A percentile compares a stretch with the other conserved stretches of the same genome.
phyloP scores from a whole-genome alignment of 1,284 basidiomycete genomes.

The Microbotryum scabiosae region DNA sequence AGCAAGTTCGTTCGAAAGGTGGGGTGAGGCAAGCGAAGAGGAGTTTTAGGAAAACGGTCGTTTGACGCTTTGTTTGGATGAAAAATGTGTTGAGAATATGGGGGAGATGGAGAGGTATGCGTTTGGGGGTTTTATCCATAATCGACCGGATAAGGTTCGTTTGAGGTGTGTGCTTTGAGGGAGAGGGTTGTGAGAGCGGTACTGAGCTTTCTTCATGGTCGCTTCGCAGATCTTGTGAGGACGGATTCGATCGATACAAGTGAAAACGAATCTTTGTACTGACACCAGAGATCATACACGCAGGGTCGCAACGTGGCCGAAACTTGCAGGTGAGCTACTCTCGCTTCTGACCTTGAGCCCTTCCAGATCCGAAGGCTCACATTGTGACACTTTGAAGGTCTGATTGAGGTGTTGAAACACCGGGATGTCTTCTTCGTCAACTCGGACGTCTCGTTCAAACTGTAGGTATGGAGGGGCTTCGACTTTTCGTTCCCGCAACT shows the following conservation, averaged over 20 bases:
- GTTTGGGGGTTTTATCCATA: constrained; percentile 12
- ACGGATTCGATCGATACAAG: no score
- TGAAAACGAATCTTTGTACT: neutral
- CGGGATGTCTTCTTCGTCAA: constrained; percentile 29
- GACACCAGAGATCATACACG: neutral
- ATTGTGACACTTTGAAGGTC: neutral
- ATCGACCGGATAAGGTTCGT: constrained; percentile 16
- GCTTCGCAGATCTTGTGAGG: constrained; percentile 15
- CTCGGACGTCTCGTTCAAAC: constrained; percentile 20
- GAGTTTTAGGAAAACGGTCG: constrained; percentile 4
- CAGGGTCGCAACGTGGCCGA: constrained; percentile 25
- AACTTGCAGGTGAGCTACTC: constrained; percentile 6
- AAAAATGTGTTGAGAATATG: constrained; percentile 6
- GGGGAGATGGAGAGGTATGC: constrained; percentile 9
- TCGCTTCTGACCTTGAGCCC: neutral
- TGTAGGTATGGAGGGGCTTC: neutral
- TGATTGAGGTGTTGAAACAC: constrained; percentile 18
- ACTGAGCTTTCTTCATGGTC: neutral
- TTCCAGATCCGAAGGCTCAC: neutral
- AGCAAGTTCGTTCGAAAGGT: neutral
- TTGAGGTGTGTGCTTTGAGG: neutral
- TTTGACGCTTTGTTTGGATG: constrained; percentile 24
- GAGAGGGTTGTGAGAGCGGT: neutral
- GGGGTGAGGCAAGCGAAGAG: neutral
- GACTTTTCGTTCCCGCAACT: no score